Base-by-base conservation (phyloP, 2,329 filamentous ascomycete genomes). In the Paecilomyces formosus region DNA sequence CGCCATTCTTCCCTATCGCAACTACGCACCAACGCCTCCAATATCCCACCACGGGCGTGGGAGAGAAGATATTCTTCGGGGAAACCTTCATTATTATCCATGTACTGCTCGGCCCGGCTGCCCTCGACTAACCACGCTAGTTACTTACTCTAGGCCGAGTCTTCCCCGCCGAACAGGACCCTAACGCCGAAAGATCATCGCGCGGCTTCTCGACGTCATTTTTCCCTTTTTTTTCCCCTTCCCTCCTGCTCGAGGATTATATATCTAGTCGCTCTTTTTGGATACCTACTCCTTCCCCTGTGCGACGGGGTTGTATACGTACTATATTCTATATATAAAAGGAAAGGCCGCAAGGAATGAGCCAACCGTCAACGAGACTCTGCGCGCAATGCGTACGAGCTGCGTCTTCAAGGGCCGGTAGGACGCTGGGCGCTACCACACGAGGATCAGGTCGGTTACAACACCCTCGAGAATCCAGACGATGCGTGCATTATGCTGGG, bases 371-470 rank as follows among this genome's bases (percentile, higher is more conserved):
- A 26, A 64, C 64, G 50, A 71, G 65, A 57, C 58, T 72, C 26
- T 70, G 69, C 61, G 63, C 66, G 24, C 66, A 70, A 53, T 68
- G 65, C 56, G 57, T 71, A 54, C 65, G 67, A 33, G 61, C 60
- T 52, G 66, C 68, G 39, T 63, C 30, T 11, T 31, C 70, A 57
- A 62, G 67, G 55, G 51, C 62, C 35, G 56, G 65, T 33, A 62
- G 60, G 52, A 59, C 61, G 12, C 55, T 64, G 26, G 55, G 65
- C 18, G 66, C 64, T 31, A 64, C 58, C 15, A 55, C 61, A 56
- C 63, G 62, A 58, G 62, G 64, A 15, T 58, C 63, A 50, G 30
- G 61, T 49, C 58, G 61, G 33, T 60, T 63, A 11, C 66, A 65
- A 12, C 66, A 65, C 56, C 57, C 55, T 15, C 58, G 59, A 12